A percentile compares a stretch with the other conserved stretches of the same genome.
These are phyloP conservation scores for Yarrowia osloensis DNA, from an alignment of 805 yeast species.

Conservation along the genomic window DNA sequence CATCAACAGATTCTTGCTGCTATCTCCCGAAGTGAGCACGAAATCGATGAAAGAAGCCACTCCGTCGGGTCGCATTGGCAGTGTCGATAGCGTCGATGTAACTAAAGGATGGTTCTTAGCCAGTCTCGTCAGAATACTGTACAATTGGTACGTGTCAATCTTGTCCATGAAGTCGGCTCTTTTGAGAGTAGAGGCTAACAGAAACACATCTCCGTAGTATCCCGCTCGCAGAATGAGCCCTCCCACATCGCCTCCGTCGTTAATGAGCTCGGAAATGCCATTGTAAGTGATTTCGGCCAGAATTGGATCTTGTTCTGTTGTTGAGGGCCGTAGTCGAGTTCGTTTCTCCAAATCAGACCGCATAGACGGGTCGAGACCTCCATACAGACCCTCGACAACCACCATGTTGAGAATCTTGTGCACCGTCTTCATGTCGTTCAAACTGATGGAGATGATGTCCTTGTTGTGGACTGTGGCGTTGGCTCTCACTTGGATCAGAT, in stretches of 20 bases:
- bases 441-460: conserved; percentile 56
- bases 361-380: conserved; percentile 48
- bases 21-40: not conserved
- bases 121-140: not conserved
- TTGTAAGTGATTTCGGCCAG: conserved; percentile 15
- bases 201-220: conserved; percentile 19
- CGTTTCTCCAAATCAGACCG: conserved; percentile 64
- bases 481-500: not conserved
- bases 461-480: conserved; percentile 5
- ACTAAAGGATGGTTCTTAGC: conserved; percentile 3
- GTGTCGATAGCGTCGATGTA: not conserved
- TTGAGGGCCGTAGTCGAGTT: conserved; percentile 36
- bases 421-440: conserved; percentile 80
- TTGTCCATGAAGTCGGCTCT: not conserved
- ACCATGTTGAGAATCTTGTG: conserved; percentile 64
- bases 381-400: conserved; percentile 68
- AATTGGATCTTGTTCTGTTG: not conserved
- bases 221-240: conserved; percentile 19
- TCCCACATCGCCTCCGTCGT: conserved; percentile 19
- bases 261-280: conserved; percentile 7
- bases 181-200: not conserved
- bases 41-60: conserved; percentile 18
- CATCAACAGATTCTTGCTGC: not conserved
- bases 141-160: conserved; percentile 16
- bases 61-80: conserved; percentile 26